phyloP scores from a whole-genome alignment of 305 asterid species.

The Fraxinus angustifolia region DNA sequence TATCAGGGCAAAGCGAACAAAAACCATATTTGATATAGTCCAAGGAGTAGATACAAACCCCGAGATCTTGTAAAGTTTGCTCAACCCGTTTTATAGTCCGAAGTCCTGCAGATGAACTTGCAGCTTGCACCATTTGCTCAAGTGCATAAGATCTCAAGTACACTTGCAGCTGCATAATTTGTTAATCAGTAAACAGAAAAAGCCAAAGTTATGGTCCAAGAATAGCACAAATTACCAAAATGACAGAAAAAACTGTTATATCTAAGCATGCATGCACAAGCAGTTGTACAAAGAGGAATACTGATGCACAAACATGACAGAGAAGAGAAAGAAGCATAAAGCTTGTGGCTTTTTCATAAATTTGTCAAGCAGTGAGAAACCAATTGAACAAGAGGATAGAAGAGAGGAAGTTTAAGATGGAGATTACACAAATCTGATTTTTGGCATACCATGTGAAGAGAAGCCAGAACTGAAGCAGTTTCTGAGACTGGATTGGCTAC shows the following conservation, averaged over 20 bases:
- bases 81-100: slow-evolving; percentile 92
- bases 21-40: background rate
- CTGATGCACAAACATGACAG: background rate
- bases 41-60: slow-evolving; percentile 60
- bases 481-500: slow-evolving; percentile 55
- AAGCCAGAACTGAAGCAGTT: slow-evolving; percentile 68
- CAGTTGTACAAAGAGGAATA: background rate
- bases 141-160: slow-evolving; percentile 81
- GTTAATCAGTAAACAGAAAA: slow-evolving; percentile 21
- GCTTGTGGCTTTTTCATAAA: background rate
- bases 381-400: background rate
- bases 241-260: background rate
- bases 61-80: slow-evolving; percentile 95
- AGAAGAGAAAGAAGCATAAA: slow-evolving; percentile 1
- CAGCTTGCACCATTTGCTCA: slow-evolving; percentile 98
- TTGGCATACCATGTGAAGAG: slow-evolving; percentile 74
- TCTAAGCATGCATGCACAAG: background rate
- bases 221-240: background rate
- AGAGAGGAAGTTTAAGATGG: slow-evolving; percentile 4
- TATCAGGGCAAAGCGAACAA: slow-evolving; percentile 8
- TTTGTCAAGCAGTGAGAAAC: background rate
- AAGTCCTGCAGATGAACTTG: slow-evolving; percentile 95
- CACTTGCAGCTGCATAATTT: slow-evolving; percentile 73
- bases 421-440: slow-evolving; percentile 1
- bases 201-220: background rate